A percentile compares a stretch with the other conserved stretches of the same genome.
phyloP scores from a whole-genome alignment of 2,329 filamentous ascomycete genomes.

The Nectriaceae sp. region DNA sequence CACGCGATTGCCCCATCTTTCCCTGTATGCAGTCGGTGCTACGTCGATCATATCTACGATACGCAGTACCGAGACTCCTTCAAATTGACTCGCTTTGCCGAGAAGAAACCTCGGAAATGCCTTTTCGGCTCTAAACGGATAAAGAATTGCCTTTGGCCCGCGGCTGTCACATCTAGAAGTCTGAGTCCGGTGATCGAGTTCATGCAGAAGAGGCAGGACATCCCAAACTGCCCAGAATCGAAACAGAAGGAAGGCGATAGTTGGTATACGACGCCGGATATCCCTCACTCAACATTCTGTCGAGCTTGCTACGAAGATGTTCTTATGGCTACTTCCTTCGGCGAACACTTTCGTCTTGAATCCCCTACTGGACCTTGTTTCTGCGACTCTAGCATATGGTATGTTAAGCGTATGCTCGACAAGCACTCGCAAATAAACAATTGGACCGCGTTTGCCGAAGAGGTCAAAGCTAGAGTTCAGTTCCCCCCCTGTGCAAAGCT shows the following conservation, averaged over 20 bases:
- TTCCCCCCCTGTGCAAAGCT: constrained; percentile 30
- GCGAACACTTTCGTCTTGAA: constrained; percentile 28
- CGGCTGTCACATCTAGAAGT: constrained; percentile 29
- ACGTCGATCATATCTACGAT: constrained; percentile 37
- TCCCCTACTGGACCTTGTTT: constrained; percentile 2
- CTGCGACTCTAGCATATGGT: constrained; percentile 37
- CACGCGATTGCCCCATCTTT: constrained; percentile 35
- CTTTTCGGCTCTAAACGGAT: constrained; percentile 36
- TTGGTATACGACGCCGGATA: constrained; percentile 38
- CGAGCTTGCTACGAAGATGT: constrained; percentile 40
- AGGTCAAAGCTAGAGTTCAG: constrained; percentile 29
- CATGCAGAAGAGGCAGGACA: constrained; percentile 26
- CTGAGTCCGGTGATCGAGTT: constrained; percentile 30
- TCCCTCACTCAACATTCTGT: constrained; percentile 37
- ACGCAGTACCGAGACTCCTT: constrained; percentile 33
- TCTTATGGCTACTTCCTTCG: constrained; percentile 32
- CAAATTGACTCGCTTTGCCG: constrained; percentile 13
- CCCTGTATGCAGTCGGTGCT: constrained; percentile 40
- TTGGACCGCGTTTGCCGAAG: constrained; percentile 36
- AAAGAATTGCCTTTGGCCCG: constrained; percentile 33
- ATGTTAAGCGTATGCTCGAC: constrained; percentile 32
- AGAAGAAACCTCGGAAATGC: constrained; percentile 33
- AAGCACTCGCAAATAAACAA: constrained; percentile 24
- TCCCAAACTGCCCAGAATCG: constrained; percentile 19
- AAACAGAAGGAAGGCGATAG: constrained; percentile 12